Base-by-base conservation (phyloP, 495 filamentous ascomycete species). In the Penicillium atrosanguineum region DNA sequence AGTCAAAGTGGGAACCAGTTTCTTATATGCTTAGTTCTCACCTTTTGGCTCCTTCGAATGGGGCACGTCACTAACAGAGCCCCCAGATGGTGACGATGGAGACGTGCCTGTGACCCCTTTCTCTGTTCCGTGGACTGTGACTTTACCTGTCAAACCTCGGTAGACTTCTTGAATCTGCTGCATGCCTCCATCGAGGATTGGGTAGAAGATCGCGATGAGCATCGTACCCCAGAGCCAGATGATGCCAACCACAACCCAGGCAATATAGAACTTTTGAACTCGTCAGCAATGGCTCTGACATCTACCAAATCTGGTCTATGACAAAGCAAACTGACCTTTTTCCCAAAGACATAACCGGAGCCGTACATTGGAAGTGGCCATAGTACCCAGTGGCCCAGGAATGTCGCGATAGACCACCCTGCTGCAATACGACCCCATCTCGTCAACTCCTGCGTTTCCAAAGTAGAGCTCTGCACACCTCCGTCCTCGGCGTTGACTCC, bases 161-260 rank as follows among this genome's bases (percentile, higher is more conserved):
- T 62, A 65, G 18, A 68, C 56, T 43, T 69, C 53, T 0, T 25
- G 7, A 16, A 68, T 66, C 46, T 71, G 69, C 29, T 65, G 59
- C 6, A 63, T 28, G 0, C 70, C 69, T 16, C 69, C 70, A 48
- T 75, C 72, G 1, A 71, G 4, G 5, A 73, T 56, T 0, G 70
- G 72, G 46, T 68, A 72, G 28, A 72, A 62, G 11, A 64, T 67
- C 0, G 63, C 69, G 18, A 73, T 53, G 1, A 75, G 56, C 65
- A 69, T 64, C 1, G 62, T 72, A 1, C 60, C 46, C 67, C 69
- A 90, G 47, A 92, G 79, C 89, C 89, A 93, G 48, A 89, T 77
- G 49, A 92, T 89, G 4, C 79, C 87, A 8, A 92, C 82, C 0
- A 78, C 71, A 9, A 92, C 82, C 88, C 88, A 92, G 26, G 87